Evolutionary conservation across 78 protist species (phyloP), one percentile per base, ranked within the genome.

Genomic region (Dictyostelium intermedium): DNA sequence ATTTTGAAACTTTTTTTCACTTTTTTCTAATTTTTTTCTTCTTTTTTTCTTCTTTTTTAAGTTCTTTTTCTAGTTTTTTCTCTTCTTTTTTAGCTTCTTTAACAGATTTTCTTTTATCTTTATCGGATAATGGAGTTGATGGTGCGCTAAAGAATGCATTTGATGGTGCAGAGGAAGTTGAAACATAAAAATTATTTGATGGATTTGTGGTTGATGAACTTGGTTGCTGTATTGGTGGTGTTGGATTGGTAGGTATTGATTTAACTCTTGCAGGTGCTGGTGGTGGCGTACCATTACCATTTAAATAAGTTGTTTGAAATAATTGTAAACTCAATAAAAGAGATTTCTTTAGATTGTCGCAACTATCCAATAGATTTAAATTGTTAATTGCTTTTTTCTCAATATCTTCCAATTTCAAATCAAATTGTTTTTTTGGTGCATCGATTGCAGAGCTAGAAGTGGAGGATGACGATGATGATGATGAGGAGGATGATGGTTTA

Each of bases 21-120:
- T 60, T 63, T 32, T 78, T 25, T 76, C 70, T 23, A 34, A 41
- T 78, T 79, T 30, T 80, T 80, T 61, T 53, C 43, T 61, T 82
- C 87, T n/a, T 23, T 25, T 61, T 82, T 61, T 82, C 78, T 35
- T 35, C 14, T 87, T 87, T 87, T 72, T 87, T 79, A 43, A 61
- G 34, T 61, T 82, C 87, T n/a, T 23, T 25, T 61, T 82, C 69
- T 61, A 60, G 32, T 35, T 60, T 20, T 79, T 87, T 87, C 35
- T 87, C 82, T 45, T 63, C 53, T 63, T 87, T 87, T 73, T 87
- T 87, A 41, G 93, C 85, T 13, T 87, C 93, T 66, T 87, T 87
- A 18, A 87, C 23, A 11, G 83, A 61, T 45, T 87, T 87, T 34
- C 83, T 50, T 53, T 87, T 87, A 41, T 87, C 93, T 45, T 87